Evolutionary conservation across 2,329 filamentous ascomycete genomes (phyloP), one percentile per base, ranked within the genome.

Genomic region (Neoarthrinium moseri): DNA sequence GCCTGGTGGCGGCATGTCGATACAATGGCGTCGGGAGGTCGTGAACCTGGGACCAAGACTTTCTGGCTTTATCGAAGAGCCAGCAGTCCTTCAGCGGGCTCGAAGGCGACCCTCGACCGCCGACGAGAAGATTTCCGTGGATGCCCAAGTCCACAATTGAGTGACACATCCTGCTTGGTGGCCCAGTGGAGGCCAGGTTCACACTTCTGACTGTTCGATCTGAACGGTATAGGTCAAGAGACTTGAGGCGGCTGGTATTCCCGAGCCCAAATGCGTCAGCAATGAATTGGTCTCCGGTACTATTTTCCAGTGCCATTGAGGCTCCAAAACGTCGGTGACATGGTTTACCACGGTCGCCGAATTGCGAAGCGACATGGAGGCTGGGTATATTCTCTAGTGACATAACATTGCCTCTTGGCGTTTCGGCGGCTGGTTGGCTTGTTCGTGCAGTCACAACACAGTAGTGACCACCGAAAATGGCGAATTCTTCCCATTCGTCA

Each of bases 401-500:
- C n/a, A n/a, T n/a, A n/a, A n/a, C n/a, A n/a, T n/a, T n/a, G n/a
- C n/a, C n/a, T n/a, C n/a, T n/a, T 4, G 11, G 12, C 15, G 26
- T 20, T 24, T 7, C 17, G 22, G n/a, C 6, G 39, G 43, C 51
- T 22, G 51, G 81, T 33, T 20, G 11, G n/a, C 33, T 49, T n/a
- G 22, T 45, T n/a, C n/a, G n/a, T 12, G 89, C 89, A 41, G 82
- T 73, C 7, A 95, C 73, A 34, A 96, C 68, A 55, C 91, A 87
- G 65, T 96, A 95, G 65, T 96, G 91, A 26, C 84, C 83, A 2
- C 81, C 83, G 63, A 95, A 96, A 1, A 96, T 72, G 3, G 87
- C 84, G 60, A 96, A 91, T 58, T 96, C 92, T 65, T 97, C 92
- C 90, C 90, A 96, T 66, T 96, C 91, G 63, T 97, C 92, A 60